Percentiles rank a stretch among this genome's conserved stretches.
Conservation (phyloP, 768 basidiomycete genomes). For the Serpula lacrymans region DNA sequence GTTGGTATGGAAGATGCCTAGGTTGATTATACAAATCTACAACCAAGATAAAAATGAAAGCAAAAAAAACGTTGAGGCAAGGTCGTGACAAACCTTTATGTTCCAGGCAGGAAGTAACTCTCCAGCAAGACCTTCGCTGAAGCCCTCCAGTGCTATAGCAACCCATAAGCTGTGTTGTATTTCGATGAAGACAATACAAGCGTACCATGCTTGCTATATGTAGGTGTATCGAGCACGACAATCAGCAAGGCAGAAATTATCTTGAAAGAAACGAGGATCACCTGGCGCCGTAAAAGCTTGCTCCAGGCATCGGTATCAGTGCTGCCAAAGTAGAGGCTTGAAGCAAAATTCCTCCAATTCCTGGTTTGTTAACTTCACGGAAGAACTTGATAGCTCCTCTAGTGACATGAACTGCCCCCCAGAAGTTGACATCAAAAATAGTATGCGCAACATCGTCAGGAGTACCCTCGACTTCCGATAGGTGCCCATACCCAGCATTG, state of each 20-base stretch:
- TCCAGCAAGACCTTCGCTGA: neutral
- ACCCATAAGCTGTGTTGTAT: neutral
- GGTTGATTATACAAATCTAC: neutral
- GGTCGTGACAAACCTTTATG: neutral
- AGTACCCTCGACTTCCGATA: slow-evolving; percentile 34
- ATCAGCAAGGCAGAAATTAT: neutral
- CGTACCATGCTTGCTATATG: slow-evolving; percentile 6
- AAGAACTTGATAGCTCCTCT: slow-evolving; percentile 30
- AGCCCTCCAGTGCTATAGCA: neutral
- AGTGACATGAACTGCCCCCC: slow-evolving; percentile 28
- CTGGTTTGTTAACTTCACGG: slow-evolving; percentile 33
- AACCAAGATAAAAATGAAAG: neutral
- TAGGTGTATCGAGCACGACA: slow-evolving; percentile 1
- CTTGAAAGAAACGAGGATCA: slow-evolving; percentile 6
- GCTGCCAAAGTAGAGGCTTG: slow-evolving; percentile 30
- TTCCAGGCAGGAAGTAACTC: neutral
- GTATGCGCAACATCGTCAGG: slow-evolving; percentile 26
- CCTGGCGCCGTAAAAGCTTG: slow-evolving; percentile 24
- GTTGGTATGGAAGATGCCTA: neutral
- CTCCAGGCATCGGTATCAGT: slow-evolving; percentile 5
- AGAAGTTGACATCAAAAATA: slow-evolving; percentile 38
- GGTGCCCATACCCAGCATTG: slow-evolving; percentile 29
- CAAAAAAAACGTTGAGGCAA: neutral
- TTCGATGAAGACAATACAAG: neutral
- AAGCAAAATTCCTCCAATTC: slow-evolving; percentile 30